These are phyloP conservation scores for Strigomonas galati DNA, from an alignment of 208 protist species.

Conservation along the genomic window DNA sequence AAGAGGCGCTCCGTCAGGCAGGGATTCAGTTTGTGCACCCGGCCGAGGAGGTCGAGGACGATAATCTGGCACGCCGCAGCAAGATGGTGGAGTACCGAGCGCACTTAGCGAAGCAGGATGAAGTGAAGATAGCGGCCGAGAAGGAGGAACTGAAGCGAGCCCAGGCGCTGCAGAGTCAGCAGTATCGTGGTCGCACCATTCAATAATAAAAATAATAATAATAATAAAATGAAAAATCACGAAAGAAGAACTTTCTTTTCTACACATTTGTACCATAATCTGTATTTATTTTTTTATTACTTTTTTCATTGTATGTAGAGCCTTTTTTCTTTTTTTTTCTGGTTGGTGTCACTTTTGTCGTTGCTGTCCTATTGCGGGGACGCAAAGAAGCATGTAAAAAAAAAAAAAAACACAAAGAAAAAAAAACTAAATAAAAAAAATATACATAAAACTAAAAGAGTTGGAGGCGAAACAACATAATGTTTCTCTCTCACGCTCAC, in stretches of 20 bases:
- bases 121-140: conserved; percentile 79
- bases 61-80: conserved; percentile 59
- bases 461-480: too few species aligned
- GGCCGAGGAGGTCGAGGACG: conserved; percentile 58
- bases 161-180: conserved; percentile 61
- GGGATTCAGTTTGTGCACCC: conserved; percentile 51
- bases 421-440: too few species aligned
- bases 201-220: conserved; percentile 67
- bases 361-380: too few species aligned
- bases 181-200: conserved; percentile 73
- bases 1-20: conserved; percentile 66
- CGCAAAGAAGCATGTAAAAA: too few species aligned
- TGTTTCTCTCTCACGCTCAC: too few species aligned
- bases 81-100: conserved; percentile 82
- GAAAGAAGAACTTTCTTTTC: not conserved
- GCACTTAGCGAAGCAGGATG: conserved; percentile 71
- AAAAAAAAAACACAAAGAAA: too few species aligned
- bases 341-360: not conserved
- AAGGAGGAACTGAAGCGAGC: conserved; percentile 73
- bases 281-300: conserved; percentile 12
- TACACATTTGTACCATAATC: conserved; percentile 2
- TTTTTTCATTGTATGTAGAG: conserved; percentile 13
- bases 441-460: too few species aligned
- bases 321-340: conserved; percentile 15
- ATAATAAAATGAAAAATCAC: conserved; percentile 24